Evolutionary conservation across 371 early-diverging fungal genomes (phyloP).

Genomic region (Mucor saturninus): DNA sequence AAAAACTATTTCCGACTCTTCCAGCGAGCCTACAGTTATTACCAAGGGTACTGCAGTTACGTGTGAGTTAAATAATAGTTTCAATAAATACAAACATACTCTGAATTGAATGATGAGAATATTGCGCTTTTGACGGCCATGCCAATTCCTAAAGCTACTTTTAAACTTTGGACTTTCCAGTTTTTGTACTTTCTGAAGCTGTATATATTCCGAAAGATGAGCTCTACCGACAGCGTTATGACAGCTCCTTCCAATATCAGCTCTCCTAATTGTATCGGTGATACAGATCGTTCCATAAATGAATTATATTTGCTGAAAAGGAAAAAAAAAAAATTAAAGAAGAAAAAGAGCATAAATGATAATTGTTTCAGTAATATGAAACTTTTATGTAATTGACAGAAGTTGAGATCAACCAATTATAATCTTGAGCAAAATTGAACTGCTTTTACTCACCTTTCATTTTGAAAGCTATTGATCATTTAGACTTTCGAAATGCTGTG

Average conservation of each 20-base stretch:
- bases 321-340: neutral
- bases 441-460: too few species aligned
- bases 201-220: neutral
- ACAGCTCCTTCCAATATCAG: conserved; percentile 19
- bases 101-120: conserved; percentile 13
- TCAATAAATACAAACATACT: neutral
- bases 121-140: conserved; percentile 16
- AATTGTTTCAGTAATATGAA: too few species aligned
- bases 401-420: neutral
- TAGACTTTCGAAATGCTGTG: too few species aligned
- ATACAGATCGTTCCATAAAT: conserved; percentile 1
- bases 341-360: neutral
- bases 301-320: neutral
- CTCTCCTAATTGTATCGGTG: neutral
- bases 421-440: too few species aligned
- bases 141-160: conserved; percentile 13
- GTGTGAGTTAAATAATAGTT: neutral
- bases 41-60: neutral
- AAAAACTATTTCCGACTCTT: conserved; percentile 7
- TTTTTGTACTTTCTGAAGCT: neutral
- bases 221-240: conserved; percentile 7
- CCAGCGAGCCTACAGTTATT: conserved; percentile 1
- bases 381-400: too few species aligned
- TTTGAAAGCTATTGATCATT: too few species aligned
- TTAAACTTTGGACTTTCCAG: conserved; percentile 8